Base-by-base conservation (phyloP, 257 asterid species). In the Solanum dulcamara region DNA sequence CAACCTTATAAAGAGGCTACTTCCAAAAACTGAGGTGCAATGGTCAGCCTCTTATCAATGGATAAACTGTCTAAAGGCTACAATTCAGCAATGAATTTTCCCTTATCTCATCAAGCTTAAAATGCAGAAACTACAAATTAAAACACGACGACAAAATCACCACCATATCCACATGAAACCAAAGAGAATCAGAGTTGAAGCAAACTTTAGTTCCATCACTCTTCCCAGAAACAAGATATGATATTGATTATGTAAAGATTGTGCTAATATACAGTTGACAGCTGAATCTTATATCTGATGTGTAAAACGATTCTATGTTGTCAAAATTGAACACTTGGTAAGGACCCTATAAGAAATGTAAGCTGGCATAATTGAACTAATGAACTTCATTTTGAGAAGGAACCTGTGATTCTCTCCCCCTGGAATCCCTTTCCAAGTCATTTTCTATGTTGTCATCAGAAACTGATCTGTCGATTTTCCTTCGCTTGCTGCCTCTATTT, bases 381-480 rank as follows among this genome's bases (percentile, higher is more conserved):
- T 46, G 64, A 77, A 28, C n/a, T 44, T 77, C 83, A 77, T 77
- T 77, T 35, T 77, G 62, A 77, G 64, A 37, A 82, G 55, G 30
- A 66, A 60, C 74, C 85, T 82, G 75, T 30, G 71, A 15, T 57
- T 83, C 75, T 74, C 70, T 48, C 38, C 55, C 11, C 55, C 48
- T 68, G 81, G 87, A 75, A 83, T 88, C 88, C 86, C 87, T 86
- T 48, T 72, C 93, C 75, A 84, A 85, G 59, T 86, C 88, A 17
- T 50, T 87, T 72, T 80, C 93, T 11, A 84, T 77, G 20, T 48
- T 86, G 75, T 74, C 88, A 4, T 84, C 92, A 2, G 91, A 88
- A 55, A 85, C n/a, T 3, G 91, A 85, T 70, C 72, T 81, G 59
- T 93, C 96, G 1, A 92, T 80, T 91, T 93, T 96, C 88, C 98